These are phyloP conservation scores for Bidens hawaiensis DNA, from an alignment of 140 eudicot species.

Conservation along the genomic window DNA sequence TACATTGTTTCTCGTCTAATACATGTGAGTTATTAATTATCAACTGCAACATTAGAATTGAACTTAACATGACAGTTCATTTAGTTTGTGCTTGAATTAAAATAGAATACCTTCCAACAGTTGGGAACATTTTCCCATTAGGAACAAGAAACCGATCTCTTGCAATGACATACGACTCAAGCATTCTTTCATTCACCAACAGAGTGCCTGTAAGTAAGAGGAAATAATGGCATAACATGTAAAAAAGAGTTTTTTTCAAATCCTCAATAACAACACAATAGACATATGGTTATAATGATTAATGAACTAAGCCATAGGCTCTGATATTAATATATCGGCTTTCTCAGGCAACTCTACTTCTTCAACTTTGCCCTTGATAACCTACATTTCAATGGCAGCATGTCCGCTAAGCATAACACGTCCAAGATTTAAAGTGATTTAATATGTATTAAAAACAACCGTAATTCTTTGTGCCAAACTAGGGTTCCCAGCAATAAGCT, in stretches of 20 bases:
- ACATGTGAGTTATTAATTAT: too few relatives aligned
- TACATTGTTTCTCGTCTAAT: too few relatives aligned
- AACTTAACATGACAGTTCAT: neutral
- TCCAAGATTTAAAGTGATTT: slow-evolving; percentile 3
- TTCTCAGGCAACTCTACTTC: slow-evolving; percentile 93
- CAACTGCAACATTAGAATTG: too few relatives aligned
- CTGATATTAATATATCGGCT: slow-evolving; percentile 93
- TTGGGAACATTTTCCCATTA: slow-evolving; percentile 94
- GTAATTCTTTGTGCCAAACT: slow-evolving; percentile 72
- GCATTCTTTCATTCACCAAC: slow-evolving; percentile 92
- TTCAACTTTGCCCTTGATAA: slow-evolving; percentile 92
- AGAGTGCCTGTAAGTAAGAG: slow-evolving; percentile 65
- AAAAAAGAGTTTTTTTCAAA: neutral
- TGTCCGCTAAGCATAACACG: slow-evolving; percentile 8
- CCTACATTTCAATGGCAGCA: slow-evolving; percentile 38
- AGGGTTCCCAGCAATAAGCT: slow-evolving; percentile 95
- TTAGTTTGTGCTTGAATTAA: neutral
- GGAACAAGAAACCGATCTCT: slow-evolving; percentile 95
- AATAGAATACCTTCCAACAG: slow-evolving; percentile 74
- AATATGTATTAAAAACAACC: slow-evolving; percentile 28
- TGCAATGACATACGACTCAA: slow-evolving; percentile 96
- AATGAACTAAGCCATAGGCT: slow-evolving; percentile 81
- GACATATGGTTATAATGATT: neutral
- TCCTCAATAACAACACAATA: neutral
- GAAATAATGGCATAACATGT: neutral